phyloP scores from a whole-genome alignment of 1,139 yeast genomes.

The Nakaseomyces delphensis region DNA sequence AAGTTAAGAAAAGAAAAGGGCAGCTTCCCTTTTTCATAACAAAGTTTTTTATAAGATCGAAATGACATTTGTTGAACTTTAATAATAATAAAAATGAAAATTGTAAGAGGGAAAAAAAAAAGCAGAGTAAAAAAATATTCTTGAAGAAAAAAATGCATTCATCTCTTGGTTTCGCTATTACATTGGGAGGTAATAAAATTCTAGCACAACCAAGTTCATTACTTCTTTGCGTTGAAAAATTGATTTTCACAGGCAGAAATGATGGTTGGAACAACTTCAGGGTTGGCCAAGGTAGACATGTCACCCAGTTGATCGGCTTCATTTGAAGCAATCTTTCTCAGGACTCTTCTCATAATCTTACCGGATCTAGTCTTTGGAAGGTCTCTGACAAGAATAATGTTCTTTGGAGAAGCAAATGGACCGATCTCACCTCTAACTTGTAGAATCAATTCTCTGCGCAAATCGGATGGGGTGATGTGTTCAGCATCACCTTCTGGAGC shows the following conservation, averaged over 20 bases:
- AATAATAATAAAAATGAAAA: background rate
- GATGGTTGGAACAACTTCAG: constrained; percentile 72
- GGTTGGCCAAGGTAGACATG: constrained; percentile 81
- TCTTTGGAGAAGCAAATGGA: constrained; percentile 97
- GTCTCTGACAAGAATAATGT: constrained; percentile 77
- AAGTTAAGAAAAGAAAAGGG: background rate
- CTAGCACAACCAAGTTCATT: constrained; percentile 6
- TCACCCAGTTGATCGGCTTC: constrained; percentile 95
- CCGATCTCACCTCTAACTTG: constrained; percentile 93
- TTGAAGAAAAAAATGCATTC: background rate
- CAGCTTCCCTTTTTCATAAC: background rate
- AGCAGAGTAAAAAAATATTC: background rate
- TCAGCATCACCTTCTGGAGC: constrained; percentile 38
- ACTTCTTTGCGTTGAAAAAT: constrained; percentile 14
- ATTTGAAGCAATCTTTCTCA: constrained; percentile 81
- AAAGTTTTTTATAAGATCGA: constrained; percentile 1
- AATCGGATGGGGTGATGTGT: constrained; percentile 40
- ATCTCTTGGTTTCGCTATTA: background rate
- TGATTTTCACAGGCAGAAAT: constrained; percentile 39
- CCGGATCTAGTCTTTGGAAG: constrained; percentile 98
- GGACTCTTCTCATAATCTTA: constrained; percentile 95
- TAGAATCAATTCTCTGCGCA: constrained; percentile 71
- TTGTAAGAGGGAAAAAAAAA: background rate
- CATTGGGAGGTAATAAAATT: too few relatives aligned
- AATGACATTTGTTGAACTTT: background rate